Conservation (phyloP, 164 flowering plant genomes). For the Stephania cephalantha region DNA sequence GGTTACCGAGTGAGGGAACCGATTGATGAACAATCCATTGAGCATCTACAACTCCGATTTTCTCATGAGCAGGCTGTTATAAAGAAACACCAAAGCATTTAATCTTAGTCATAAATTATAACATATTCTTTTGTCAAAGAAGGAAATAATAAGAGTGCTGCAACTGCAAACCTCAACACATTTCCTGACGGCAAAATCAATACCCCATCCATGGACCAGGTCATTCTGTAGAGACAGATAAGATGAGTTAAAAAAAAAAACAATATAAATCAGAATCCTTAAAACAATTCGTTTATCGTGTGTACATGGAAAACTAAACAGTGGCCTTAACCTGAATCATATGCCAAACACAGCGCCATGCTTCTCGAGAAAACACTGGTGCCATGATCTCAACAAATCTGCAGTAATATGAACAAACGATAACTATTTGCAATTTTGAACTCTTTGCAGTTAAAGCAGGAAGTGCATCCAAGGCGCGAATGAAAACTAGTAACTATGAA, state of each 20-base stretch:
- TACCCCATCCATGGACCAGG: constrained; percentile 97
- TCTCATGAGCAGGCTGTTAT: constrained; percentile 83
- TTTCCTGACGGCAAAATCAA: constrained; percentile 83
- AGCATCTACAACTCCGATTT: constrained; percentile 93
- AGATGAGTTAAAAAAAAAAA: neutral
- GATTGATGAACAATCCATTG: constrained; percentile 93
- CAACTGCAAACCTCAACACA: constrained; percentile 68
- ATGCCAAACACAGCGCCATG: constrained; percentile 87
- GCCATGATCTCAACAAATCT: constrained; percentile 85
- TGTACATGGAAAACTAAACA: neutral
- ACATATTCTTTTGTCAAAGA: neutral
- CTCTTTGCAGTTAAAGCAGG: neutral
- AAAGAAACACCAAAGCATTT: neutral
- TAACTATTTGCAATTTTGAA: neutral
- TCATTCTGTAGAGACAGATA: constrained; percentile 61
- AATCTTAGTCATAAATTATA: neutral
- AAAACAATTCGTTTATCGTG: too few relatives aligned
- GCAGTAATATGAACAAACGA: constrained; percentile 11
- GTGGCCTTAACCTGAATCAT: constrained; percentile 55
- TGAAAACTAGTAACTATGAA: neutral
- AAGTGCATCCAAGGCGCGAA: neutral
- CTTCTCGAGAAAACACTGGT: constrained; percentile 65
- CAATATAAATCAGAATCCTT: neutral
- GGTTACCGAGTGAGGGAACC: constrained; percentile 81
- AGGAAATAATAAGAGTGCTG: neutral